Conservation (phyloP, 192 early-diverging fungal species). For the Coemansia sp. region DNA sequence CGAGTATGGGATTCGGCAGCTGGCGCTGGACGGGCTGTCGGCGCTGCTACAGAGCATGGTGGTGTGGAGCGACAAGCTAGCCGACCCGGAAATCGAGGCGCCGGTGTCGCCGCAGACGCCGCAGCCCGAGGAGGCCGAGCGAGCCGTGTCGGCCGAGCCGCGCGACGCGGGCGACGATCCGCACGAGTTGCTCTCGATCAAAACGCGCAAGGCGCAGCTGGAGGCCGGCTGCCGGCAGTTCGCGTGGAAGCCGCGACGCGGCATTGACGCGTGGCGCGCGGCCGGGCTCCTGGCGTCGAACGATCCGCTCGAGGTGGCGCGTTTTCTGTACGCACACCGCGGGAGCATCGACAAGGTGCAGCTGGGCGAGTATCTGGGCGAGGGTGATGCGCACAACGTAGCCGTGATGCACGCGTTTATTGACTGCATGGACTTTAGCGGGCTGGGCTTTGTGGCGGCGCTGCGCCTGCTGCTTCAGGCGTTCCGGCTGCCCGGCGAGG, state of each 20-base stretch:
- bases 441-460: constrained; percentile 72
- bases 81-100: constrained; percentile 7
- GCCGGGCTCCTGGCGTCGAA: constrained; percentile 60
- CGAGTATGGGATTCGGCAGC: constrained; percentile 54
- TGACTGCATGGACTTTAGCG: constrained; percentile 78
- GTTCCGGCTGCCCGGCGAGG: constrained; percentile 89
- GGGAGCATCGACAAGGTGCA: constrained; percentile 81
- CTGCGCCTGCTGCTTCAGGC: constrained; percentile 78
- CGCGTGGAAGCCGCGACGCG: constrained; percentile 56
- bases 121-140: constrained; percentile 13
- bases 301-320: constrained; percentile 70
- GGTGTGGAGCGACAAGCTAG: constrained; percentile 58
- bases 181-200: constrained; percentile 74
- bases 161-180: constrained; percentile 71
- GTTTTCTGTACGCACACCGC: constrained; percentile 57
- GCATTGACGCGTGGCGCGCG: constrained; percentile 65
- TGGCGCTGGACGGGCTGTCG: constrained; percentile 59
- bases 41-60: constrained; percentile 64
- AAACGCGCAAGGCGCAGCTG: constrained; percentile 80
- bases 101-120: not conserved
- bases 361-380: constrained; percentile 91
- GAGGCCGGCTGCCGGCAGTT: constrained; percentile 33
- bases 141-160: not conserved
- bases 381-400: constrained; percentile 88
- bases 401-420: constrained; percentile 97